Evolutionary conservation across 345 rosid species (phyloP).

Genomic region (Citrus inodora): DNA sequence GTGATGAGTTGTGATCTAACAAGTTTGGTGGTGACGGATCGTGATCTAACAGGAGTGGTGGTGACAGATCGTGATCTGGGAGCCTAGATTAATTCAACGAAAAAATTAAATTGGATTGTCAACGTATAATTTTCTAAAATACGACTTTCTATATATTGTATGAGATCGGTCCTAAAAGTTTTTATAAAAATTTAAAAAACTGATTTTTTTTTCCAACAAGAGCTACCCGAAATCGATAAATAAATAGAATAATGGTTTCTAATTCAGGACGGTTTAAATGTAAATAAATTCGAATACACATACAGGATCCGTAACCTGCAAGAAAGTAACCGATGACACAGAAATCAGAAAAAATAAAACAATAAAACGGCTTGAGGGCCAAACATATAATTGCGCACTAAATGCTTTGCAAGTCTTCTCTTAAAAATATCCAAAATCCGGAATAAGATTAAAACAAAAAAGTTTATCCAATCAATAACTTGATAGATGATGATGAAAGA

Average conservation of each 20-base stretch:
- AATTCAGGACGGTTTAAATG: not conserved
- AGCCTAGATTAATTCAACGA: no score
- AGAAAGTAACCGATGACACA: not conserved
- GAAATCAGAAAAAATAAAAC: not conserved
- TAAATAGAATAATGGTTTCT: not conserved
- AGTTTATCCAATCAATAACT: not conserved
- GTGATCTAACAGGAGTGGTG: no score
- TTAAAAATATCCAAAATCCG: not conserved
- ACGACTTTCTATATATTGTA: no score
- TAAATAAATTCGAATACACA: slow-evolving; percentile 19
- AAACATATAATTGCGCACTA: no score
- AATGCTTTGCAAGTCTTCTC: not conserved
- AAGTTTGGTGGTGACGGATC: no score
- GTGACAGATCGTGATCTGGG: no score
- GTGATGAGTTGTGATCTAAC: no score
- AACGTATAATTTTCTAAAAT: no score
- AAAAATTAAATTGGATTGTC: no score
- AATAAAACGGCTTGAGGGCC: no score
- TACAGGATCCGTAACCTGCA: slow-evolving; percentile 71
- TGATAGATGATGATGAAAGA: slow-evolving; percentile 6
- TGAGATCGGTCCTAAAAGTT: no score
- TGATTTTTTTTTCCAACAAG: not conserved
- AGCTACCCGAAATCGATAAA: not conserved
- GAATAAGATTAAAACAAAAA: not conserved
- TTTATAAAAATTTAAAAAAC: no score